Base-by-base conservation (phyloP, 2,329 filamentous ascomycete genomes). In the Purpureocillium takamizusanense region DNA sequence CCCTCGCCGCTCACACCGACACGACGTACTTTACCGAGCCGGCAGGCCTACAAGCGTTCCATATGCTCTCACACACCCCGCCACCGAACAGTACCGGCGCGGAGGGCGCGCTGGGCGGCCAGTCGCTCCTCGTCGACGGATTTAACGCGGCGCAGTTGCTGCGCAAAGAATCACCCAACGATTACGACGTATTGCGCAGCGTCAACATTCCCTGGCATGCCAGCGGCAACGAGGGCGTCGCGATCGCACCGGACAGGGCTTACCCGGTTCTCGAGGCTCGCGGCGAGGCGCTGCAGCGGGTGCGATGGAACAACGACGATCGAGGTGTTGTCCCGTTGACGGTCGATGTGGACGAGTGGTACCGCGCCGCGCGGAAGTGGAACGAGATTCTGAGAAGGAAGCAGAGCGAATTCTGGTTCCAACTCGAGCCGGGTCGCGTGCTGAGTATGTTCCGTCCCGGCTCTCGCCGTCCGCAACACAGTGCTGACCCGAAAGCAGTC, bases 1-100 rank as follows among this genome's bases (percentile, higher is more conserved):
- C 81, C 1, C 74, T 98, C 3, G 77, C 79, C 15, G 82, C 85
- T 1, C 92, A 98, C 60, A 97, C 90, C 1, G 92, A 98, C 62
- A 97, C 78, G 7, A 95, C 90, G 1, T 97, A 98, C 61, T 97
- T 97, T 63, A 88, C 79, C 16, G 90, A 97, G 46, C 90, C 92
- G 0, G 81, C 86, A 2, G 87, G 90, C 9, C 72, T 98, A 27
- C 92, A 98, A 59, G 80, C 92, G 18, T 94, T 98, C 60, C 92
- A 98, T 55, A 69, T 95, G 34, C 74, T 97, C 21, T 92, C 86
- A 0, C 82, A 79, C 7, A 62, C 70, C 2, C 74, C 78, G 16
- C 57, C 59, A 3, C 48, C 52, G 1, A 51, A 52, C n/a, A 40
- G 45, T n/a, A 43, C 48, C 41, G 61, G 48, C 42, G 66, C 51